Evolutionary conservation across 2,329 filamentous ascomycete genomes (phyloP), one percentile per base, ranked within the genome.

Genomic region (Fusarium piperis): DNA sequence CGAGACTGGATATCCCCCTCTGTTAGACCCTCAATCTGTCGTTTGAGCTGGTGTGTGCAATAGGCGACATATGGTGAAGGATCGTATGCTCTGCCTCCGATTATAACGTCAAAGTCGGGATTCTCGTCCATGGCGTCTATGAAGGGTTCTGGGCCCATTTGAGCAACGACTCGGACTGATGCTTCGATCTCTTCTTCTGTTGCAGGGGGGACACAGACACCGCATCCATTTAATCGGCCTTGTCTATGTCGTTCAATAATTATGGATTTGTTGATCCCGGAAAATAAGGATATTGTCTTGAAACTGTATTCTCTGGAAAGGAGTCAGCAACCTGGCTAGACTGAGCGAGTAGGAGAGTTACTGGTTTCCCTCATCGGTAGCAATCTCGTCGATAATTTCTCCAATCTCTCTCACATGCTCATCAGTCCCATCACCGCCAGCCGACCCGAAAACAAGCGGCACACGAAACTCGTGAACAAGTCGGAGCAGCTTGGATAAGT

Each of bases 91-190:
- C 83, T 76, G 1, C 86, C 86, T 0, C 82, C 85, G 3, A 87
- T 75, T n/a, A 88, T 80, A 57, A 88, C 77, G 57, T 86, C 78
- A 56, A 83, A 84, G 65, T 86, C 81, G 0, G 83, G 82, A 3
- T 81, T 67, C 0, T 77, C 75, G 6, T 75, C 63, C 81, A 86
- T 83, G 6, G 82, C 84, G 8, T 81, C 71, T 1, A 84, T 20
- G 32, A 84, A 85, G 0, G 85, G 83, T 48, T 86, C 85, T 0
- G 81, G 76, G 0, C 85, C 85, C 77, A 86, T 85, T 61, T 87
- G 85, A 0, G 81, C 82, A 1, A 85, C 84, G 6, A 87, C 79
- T 1, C 74, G 69, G 0, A 78, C 65, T 0, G 83, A 80, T 3
- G 72, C 65, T 0, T 83, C 78, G 12, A 88, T 79, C 35, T 84